Evolutionary conservation across 805 yeast genomes (phyloP).

Genomic region (Ogataea trehaloabstinens): DNA sequence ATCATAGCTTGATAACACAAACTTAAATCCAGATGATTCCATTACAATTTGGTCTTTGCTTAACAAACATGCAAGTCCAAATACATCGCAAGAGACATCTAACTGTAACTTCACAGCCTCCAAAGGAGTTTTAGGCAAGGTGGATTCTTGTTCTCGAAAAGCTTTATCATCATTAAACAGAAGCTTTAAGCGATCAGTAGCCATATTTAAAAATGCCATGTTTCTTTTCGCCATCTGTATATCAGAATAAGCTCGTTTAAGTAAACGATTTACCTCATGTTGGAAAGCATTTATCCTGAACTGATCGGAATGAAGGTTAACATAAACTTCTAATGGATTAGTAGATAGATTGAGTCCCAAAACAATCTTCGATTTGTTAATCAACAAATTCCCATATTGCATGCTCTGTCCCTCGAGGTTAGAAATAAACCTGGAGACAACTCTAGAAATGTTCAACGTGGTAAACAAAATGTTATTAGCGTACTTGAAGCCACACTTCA

Average conservation of each 20-base stretch:
- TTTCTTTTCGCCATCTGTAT: neutral
- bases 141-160: neutral
- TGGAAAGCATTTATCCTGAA: constrained; percentile 14
- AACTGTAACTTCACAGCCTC: constrained; percentile 3
- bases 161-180: neutral
- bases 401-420: constrained; percentile 4
- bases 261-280: constrained; percentile 8
- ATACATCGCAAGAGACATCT: constrained; percentile 6
- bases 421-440: constrained; percentile 9
- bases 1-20: constrained; percentile 19
- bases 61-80: constrained; percentile 12
- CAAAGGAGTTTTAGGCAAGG: neutral
- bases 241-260: constrained; percentile 13
- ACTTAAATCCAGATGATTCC: constrained; percentile 10
- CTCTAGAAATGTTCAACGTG: constrained; percentile 9
- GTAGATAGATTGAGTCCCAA: constrained; percentile 2
- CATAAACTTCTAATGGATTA: constrained; percentile 3
- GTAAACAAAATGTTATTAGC: constrained; percentile 10
- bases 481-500: constrained; percentile 6
- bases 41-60: constrained; percentile 15
- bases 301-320: constrained; percentile 16
- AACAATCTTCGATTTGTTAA: constrained; percentile 8
- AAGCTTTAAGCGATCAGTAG: neutral
- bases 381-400: constrained; percentile 8
- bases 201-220: neutral